Evolutionary conservation across 768 basidiomycete genomes (phyloP).

Genomic region (Dentipellis fragilis): DNA sequence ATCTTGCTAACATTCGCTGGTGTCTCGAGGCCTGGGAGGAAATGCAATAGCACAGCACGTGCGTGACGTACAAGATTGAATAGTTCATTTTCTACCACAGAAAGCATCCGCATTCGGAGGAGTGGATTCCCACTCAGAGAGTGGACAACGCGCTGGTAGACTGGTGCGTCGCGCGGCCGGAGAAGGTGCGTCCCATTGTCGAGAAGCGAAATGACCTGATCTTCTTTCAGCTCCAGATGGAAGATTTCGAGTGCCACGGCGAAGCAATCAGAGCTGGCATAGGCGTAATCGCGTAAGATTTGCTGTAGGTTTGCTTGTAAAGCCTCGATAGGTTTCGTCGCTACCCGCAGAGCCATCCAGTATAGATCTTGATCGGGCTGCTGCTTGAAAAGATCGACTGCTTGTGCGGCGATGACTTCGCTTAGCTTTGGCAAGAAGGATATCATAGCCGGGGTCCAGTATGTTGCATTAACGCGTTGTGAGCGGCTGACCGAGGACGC

Average conservation of each 20-base stretch:
- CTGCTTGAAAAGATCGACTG: conserved; percentile 25
- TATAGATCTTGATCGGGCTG: conserved; percentile 33
- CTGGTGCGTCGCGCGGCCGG: conserved; percentile 42
- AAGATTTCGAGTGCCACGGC: conserved; percentile 47
- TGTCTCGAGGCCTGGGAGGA: conserved; percentile 39
- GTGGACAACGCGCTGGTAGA: conserved; percentile 35
- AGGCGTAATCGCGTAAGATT: too few relatives aligned
- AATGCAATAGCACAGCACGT: conserved; percentile 29
- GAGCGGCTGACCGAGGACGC: too few relatives aligned
- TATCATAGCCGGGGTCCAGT: conserved; percentile 8
- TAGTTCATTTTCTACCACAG: conserved; percentile 45
- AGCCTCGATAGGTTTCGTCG: conserved; percentile 14
- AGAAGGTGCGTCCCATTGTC: conserved; percentile 41
- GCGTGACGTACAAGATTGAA: conserved; percentile 33
- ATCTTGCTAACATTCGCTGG: conserved; percentile 31
- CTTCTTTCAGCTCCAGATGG: conserved; percentile 24
- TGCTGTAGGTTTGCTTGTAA: too few relatives aligned
- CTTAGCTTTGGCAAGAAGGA: conserved; percentile 19
- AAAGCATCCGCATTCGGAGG: conserved; percentile 21
- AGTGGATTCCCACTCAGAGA: conserved; percentile 24
- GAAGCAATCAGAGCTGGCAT: conserved; percentile 33
- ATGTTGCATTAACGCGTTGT: too few relatives aligned
- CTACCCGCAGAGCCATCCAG: conserved; percentile 34
- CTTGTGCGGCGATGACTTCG: conserved; percentile 20
- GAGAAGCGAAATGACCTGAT: conserved; percentile 32